Base-by-base conservation (phyloP, 225 moss, liverwort and hornwort species). In the Straminergon stramineum region DNA sequence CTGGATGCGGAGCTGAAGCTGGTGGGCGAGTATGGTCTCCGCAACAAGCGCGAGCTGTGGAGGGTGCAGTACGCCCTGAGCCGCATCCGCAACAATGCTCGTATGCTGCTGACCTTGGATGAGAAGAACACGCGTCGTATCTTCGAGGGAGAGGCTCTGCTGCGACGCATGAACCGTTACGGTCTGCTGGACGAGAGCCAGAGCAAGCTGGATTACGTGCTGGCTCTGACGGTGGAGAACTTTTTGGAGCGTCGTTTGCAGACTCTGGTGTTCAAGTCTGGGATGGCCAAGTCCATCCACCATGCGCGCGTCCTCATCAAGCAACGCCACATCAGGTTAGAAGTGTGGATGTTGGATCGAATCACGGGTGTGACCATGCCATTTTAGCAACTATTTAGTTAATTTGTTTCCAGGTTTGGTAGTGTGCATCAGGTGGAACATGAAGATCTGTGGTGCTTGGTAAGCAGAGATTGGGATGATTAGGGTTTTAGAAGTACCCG, bases 21-120 rank as follows among this genome's bases (percentile, higher is more conserved):
- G 76, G 97, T 98, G 13, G 97, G 98, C 39, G 98, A 98, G 91
- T 98, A 96, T 39, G 97, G 98, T 64, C 97, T 98, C 53, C 93
- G 96, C 51, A 98, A 98, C 93, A 98, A 98, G 96, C 96, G 96
- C 30, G 98, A 98, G 94, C 90, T 98, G 6, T 98, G 97, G 98
- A 94, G 98, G 35, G 98, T 98, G 92, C 97, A 98, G 90, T 94
- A 95, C 68, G 97, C 98, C 8, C 83, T 98, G 67, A 98, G 95
- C 91, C 97, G 96, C 81, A 97, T 98, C 78, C 95, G 98, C 65
- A 98, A 98, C 90, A 98, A 98, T 90, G 98, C 98, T 19, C 92
- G 98, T 67, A 93, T 93, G 92, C 91, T 98, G 86, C 93, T 98
- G 55, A 97, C 96, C 16, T 89, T 97, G 90, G 97, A 97, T 62